Evolutionary conservation across 805 yeast genomes (phyloP).

Genomic region (Yarrowia porcina): DNA sequence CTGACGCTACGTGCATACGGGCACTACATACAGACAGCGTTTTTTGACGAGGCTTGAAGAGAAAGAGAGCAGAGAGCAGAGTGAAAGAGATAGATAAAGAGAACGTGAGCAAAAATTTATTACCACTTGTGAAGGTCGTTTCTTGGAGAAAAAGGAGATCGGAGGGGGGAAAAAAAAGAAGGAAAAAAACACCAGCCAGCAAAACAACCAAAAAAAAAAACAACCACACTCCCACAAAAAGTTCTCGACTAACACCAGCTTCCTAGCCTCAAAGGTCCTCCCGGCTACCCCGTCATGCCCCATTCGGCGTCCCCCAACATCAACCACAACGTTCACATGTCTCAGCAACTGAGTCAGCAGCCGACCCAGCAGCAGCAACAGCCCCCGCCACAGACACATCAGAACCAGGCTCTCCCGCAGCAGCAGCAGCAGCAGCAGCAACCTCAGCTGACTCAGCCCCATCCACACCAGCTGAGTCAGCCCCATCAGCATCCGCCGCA

Average conservation of each 20-base stretch:
- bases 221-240: no score
- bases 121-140: no score
- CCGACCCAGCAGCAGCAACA: neutral
- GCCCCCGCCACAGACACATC: neutral
- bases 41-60: no score
- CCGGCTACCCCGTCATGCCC: slow-evolving; percentile 20
- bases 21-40: no score
- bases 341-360: neutral
- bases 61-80: no score
- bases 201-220: no score
- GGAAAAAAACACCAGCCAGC: no score
- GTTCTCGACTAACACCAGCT: neutral
- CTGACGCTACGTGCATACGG: no score
- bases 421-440: neutral
- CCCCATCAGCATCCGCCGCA: neutral
- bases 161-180: no score
- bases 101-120: neutral
- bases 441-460: neutral
- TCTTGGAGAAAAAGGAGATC: no score
- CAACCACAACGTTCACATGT: neutral
- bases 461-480: neutral
- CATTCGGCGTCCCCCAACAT: slow-evolving; percentile 2
- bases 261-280: slow-evolving; percentile 3
- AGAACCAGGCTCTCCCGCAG: neutral
- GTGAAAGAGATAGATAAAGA: no score